phyloP scores from a whole-genome alignment of 1,284 basidiomycete species.

The Salmacisia buchloeana region DNA sequence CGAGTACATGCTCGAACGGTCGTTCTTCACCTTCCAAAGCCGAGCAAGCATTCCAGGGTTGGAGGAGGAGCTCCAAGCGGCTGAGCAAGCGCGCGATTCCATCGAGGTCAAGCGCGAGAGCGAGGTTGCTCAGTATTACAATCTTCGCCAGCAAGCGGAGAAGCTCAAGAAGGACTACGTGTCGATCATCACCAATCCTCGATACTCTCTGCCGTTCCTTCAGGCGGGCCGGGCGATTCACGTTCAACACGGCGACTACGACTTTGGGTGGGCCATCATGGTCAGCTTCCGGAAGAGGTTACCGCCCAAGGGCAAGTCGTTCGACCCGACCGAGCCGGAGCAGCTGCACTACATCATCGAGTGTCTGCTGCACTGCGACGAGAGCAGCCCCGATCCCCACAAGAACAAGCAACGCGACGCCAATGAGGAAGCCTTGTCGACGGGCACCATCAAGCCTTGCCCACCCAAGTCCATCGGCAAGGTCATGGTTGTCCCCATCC shows the following conservation, averaged over 20 bases:
- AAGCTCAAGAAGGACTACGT: constrained; percentile 78
- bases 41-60: constrained; percentile 78
- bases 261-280: constrained; percentile 95
- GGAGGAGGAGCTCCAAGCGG: constrained; percentile 72
- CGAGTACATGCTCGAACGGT: constrained; percentile 95
- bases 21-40: constrained; percentile 98
- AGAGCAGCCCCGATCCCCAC: not conserved
- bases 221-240: constrained; percentile 85
- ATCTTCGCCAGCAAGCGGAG: constrained; percentile 81
- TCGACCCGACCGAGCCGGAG: constrained; percentile 61
- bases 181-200: constrained; percentile 88
- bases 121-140: constrained; percentile 81
- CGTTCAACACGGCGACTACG: constrained; percentile 74
- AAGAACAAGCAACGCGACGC: constrained; percentile 14
- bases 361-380: constrained; percentile 77
- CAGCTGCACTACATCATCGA: constrained; percentile 91
- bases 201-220: constrained; percentile 86
- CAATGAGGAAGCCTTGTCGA: constrained; percentile 12
- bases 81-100: constrained; percentile 65
- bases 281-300: constrained; percentile 83
- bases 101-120: constrained; percentile 77
- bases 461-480: constrained; percentile 47
- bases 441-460: constrained; percentile 27
- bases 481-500: constrained; percentile 82
- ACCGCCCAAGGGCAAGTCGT: constrained; percentile 49